Evolutionary conservation across 139 green algal genomes (phyloP).

Genomic region (Chlorella vulgaris): DNA sequence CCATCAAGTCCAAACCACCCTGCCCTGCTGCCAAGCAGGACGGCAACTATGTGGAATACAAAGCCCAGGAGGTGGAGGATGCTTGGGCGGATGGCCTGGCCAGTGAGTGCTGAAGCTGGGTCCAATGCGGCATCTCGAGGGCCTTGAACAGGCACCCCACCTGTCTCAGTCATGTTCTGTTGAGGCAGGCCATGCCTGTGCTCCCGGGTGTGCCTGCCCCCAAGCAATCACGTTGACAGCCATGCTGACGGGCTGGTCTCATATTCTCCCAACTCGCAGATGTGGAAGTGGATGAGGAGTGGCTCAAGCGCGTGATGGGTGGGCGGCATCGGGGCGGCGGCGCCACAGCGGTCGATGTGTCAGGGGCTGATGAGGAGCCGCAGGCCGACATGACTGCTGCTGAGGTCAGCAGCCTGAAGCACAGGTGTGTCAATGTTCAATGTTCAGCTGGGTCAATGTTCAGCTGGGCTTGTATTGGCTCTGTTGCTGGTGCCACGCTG

Average conservation of each 20-base stretch:
- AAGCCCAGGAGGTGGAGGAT: conserved; percentile 59
- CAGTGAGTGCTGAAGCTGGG: conserved; percentile 19
- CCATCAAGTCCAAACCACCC: too few species aligned
- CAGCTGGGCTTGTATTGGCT: background rate
- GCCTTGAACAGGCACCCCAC: too few species aligned
- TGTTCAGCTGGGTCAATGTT: background rate
- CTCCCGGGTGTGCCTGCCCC: background rate
- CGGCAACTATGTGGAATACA: conserved; percentile 79
- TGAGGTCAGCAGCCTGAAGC: conserved; percentile 34
- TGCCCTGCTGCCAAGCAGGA: conserved; percentile 21
- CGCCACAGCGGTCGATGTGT: conserved; percentile 26
- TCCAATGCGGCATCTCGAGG: too few species aligned
- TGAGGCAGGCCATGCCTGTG: background rate
- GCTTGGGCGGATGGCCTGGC: conserved; percentile 70
- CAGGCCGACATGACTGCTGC: too few species aligned
- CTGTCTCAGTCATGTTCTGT: too few species aligned
- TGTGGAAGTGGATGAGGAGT: conserved; percentile 35
- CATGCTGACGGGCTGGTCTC: background rate
- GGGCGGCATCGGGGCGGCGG: background rate
- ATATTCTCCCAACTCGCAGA: background rate
- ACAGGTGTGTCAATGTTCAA: background rate
- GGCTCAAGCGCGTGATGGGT: conserved; percentile 18
- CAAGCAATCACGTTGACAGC: background rate
- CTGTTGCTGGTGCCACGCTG: background rate
- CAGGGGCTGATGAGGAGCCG: conserved; percentile 33